phyloP scores from a whole-genome alignment of 371 early-diverging fungal species.

The Apophysomyces ossiformis region DNA sequence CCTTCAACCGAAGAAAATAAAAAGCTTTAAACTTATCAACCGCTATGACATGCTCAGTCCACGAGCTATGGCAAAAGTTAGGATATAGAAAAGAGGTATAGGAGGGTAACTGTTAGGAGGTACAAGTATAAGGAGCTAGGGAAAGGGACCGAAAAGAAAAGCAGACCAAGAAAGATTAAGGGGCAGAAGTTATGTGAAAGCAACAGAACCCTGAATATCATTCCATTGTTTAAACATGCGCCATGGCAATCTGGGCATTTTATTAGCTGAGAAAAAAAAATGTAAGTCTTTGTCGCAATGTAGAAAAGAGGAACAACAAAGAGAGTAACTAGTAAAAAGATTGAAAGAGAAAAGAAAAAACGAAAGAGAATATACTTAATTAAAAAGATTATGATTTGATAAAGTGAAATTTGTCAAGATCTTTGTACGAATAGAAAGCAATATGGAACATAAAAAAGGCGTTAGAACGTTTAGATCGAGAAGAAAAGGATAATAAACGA shows the following conservation, averaged over 20 bases:
- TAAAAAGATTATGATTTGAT: not conserved
- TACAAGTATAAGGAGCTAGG: not conserved
- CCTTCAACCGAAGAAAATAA: not conserved
- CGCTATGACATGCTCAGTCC: not conserved
- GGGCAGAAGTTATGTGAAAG: not conserved
- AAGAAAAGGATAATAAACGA: too few relatives aligned
- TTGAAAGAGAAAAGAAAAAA: not conserved
- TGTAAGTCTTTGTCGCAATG: not conserved
- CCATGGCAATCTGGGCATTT: not conserved
- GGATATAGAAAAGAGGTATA: slow-evolving; percentile 8
- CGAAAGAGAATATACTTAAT: not conserved
- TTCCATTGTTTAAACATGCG: slow-evolving; percentile 1
- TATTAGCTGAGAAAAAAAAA: not conserved
- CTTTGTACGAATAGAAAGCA: slow-evolving; percentile 2
- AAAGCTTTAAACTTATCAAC: not conserved
- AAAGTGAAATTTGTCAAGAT: slow-evolving; percentile 13
- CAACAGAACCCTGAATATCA: slow-evolving; percentile 11
- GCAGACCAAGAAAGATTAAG: not conserved
- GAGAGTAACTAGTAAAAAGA: not conserved
- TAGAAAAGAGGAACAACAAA: not conserved
- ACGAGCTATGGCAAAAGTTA: slow-evolving; percentile 7
- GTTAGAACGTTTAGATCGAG: too few relatives aligned
- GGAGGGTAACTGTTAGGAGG: slow-evolving; percentile 11
- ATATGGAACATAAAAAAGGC: slow-evolving; percentile 7
- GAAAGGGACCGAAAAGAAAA: not conserved